phyloP scores from a whole-genome alignment of 768 basidiomycete genomes.

The Scleroderma citrinum region DNA sequence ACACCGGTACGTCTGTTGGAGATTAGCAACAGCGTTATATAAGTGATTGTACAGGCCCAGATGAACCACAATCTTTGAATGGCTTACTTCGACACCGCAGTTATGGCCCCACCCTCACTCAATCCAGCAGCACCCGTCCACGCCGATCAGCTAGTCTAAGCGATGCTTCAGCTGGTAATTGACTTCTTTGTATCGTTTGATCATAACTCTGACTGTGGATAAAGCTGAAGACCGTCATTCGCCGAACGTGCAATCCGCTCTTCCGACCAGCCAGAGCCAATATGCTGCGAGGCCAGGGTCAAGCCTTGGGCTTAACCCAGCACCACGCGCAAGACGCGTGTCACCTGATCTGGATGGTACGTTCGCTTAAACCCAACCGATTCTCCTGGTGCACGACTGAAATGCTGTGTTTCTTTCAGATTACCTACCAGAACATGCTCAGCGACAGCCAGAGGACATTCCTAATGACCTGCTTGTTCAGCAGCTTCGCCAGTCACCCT shows the following conservation, averaged over 20 bases:
- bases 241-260: conserved; percentile 12
- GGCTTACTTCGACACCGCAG: conserved; percentile 22
- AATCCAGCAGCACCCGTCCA: conserved; percentile 48
- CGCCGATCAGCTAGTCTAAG: conserved; percentile 76
- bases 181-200: conserved; percentile 23
- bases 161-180: conserved; percentile 38
- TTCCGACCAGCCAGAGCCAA: conserved; percentile 16
- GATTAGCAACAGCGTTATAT: conserved; percentile 11
- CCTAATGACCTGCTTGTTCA: conserved; percentile 13
- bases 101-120: conserved; percentile 20
- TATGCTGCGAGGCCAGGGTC: conserved; percentile 37
- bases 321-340: conserved; percentile 32
- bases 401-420: conserved; percentile 12
- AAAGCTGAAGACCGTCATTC: conserved; percentile 25
- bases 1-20: conserved; percentile 29
- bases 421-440: conserved; percentile 20
- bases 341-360: conserved; percentile 42
- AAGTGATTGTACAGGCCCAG: conserved; percentile 25
- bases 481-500: conserved; percentile 48
- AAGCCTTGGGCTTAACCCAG: conserved; percentile 36
- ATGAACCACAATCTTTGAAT: conserved; percentile 23
- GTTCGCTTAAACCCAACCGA: conserved; percentile 2
- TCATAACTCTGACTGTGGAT: conserved; percentile 14
- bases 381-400: background rate
- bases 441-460: conserved; percentile 10